phyloP scores from a whole-genome alignment of 805 yeast genomes.

The Cyberlindnera maclurae region DNA sequence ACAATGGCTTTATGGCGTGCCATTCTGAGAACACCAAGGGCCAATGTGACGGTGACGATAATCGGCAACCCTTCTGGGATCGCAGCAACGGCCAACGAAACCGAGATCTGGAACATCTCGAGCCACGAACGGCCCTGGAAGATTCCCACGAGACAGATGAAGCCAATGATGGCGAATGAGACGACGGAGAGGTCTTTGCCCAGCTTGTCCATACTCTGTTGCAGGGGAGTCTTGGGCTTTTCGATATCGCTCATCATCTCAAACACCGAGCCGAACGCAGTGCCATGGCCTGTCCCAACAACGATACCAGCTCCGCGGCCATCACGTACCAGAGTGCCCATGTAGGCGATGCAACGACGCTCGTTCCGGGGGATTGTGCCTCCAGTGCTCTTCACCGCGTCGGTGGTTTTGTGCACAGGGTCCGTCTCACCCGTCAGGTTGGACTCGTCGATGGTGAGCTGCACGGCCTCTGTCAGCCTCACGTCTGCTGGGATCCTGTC shows the following conservation, averaged over 20 bases:
- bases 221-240: conserved; percentile 97
- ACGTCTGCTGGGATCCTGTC: conserved; percentile 96
- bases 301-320: conserved; percentile 95
- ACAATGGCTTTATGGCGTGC: conserved; percentile 92
- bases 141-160: conserved; percentile 87
- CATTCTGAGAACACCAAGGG: conserved; percentile 94
- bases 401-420: conserved; percentile 66
- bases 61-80: conserved; percentile 98
- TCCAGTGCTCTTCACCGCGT: conserved; percentile 31
- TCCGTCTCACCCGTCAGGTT: conserved; percentile 92
- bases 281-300: conserved; percentile 78
- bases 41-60: conserved; percentile 94
- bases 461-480: conserved; percentile 70
- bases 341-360: conserved; percentile 76
- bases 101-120: conserved; percentile 97
- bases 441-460: conserved; percentile 84
- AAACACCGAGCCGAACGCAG: conserved; percentile 92
- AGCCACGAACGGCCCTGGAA: conserved; percentile 92
- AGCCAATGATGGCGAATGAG: conserved; percentile 81
- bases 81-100: conserved; percentile 96
- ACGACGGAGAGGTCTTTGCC: conserved; percentile 85
- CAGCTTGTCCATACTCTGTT: conserved; percentile 88
- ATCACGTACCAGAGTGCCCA: conserved; percentile 96
- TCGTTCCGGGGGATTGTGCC: conserved; percentile 51
- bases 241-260: conserved; percentile 93